Conservation (phyloP, 108 stramenopile species). For the Fragilaria crotonensis region DNA sequence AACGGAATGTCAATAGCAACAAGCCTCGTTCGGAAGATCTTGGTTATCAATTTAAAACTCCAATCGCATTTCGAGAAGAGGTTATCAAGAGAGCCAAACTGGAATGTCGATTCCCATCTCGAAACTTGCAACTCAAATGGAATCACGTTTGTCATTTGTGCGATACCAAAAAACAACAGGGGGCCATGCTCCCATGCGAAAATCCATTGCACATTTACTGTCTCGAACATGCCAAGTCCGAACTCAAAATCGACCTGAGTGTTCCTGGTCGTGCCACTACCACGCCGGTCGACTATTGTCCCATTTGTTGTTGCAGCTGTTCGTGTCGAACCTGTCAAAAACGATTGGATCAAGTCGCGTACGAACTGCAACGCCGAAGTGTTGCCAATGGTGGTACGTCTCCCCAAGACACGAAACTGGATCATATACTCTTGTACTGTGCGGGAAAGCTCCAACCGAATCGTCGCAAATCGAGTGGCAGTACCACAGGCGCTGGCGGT, state of each 20-base stretch:
- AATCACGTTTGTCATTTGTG: conserved; percentile 64
- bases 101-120: neutral
- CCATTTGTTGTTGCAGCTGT: conserved; percentile 24
- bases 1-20: neutral
- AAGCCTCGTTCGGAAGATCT: neutral
- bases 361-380: conserved; percentile 7
- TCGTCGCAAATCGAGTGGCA: neutral
- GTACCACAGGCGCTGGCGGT: no score
- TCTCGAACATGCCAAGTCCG: conserved; percentile 31
- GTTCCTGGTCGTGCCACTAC: conserved; percentile 1
- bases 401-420: neutral
- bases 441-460: conserved; percentile 6
- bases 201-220: conserved; percentile 38
- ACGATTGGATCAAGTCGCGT: conserved; percentile 18
- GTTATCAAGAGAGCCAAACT: conserved; percentile 24
- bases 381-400: neutral
- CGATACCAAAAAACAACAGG: conserved; percentile 28
- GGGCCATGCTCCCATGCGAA: conserved; percentile 41
- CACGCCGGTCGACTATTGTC: conserved; percentile 18
- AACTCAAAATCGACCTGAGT: conserved; percentile 4
- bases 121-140: neutral
- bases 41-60: neutral
- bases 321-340: neutral
- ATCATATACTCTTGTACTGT: conserved; percentile 2
- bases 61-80: conserved; percentile 8